Evolutionary conservation across 2,329 filamentous ascomycete species (phyloP), one percentile per base, ranked within the genome.

Genomic region (Pseudogymnoascus sp.): DNA sequence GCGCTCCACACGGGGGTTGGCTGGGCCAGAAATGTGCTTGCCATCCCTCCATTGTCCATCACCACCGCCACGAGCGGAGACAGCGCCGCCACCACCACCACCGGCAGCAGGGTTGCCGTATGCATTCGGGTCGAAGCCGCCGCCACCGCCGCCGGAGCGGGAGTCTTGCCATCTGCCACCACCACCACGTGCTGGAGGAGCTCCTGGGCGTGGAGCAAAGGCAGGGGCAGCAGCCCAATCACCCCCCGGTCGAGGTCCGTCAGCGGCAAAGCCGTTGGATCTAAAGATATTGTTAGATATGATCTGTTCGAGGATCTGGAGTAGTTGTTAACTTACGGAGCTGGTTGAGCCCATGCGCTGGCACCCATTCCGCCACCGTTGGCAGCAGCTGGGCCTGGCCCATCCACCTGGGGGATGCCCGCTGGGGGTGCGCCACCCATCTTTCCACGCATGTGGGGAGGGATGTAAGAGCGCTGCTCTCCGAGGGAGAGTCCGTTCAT

Each of bases 11-110:
- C 92, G 91, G 65, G 86, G 82, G 79, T 97, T 97, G 68, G 86
- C 75, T 64, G 92, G 90, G 61, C 94, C 94, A 62, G 92, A 83
- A 69, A 96, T 79, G 79, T 99, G 94, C 82, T 97, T 96, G 75
- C 94, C 94, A 67, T 97, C 92, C 71, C 86, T 85, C 94, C 94
- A 99, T 78, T 90, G 86, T 70, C 94, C 94, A 71, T 97, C 94
- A 70, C 94, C 94, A 72, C 91, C 95, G 69, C 92, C 91, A 70
- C 88, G 85, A 69, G 85, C 80, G 70, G 80, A 68, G 67, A 79
- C 77, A 64, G 76, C 77, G 45, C 73, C 72, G 45, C 71, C 72
- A 55, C 73, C 73, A 52, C 71, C 72, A 55, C 73, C 73, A 64
- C 69, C 71, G 45, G 66, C 65, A 58, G 65, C 66, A 33, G 69